Evolutionary conservation across 768 basidiomycete genomes (phyloP), one percentile per base, ranked within the genome.

Genomic region (Dioszegia hungarica): DNA sequence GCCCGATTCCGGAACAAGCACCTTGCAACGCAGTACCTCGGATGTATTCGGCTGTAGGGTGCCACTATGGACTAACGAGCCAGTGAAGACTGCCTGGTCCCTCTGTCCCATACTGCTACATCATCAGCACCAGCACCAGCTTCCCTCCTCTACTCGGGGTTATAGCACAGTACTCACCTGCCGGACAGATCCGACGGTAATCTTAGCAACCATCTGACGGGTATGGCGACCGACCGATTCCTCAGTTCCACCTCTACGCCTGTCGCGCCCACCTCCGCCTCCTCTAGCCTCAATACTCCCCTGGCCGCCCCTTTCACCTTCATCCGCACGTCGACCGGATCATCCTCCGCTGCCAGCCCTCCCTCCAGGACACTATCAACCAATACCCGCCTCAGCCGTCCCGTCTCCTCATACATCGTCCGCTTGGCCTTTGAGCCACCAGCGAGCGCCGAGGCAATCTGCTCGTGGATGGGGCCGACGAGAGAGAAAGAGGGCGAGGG

Each of bases 331-430:
- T 81, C 79, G 2, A 87, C 56, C 6, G 91, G 90, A 67, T 91
- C 83, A 80, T 83, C 86, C 75, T 92, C 89, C 14, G 75, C 67
- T 60, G 90, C 90, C 84, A 91, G 86, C 71, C 86, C 84, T 58
- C 85, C 86, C 3, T 79, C 75, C 33, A 83, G 79, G 38, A 95
- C 81, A 9, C 85, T 83, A 47, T 83, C 79, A 49, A 93, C 67
- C 29, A 93, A 77, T 48, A 84, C 83, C 62, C 75, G 73, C 68
- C 84, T 84, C 75, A 91, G 85, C 45, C 86, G 80, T 59, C 82
- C 83, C 4, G 91, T 94, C 78, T 97, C 90, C 20, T 89, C 90
- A 69, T 90, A 97, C 82, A 95, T 90, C 61, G 83, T 89, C 41
- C 90, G 82, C 58, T 85, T 87, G 22, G 80, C 81, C 75, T 88